Conservation (phyloP, 2,329 filamentous ascomycete genomes). For the Aspergillus versicolor region DNA sequence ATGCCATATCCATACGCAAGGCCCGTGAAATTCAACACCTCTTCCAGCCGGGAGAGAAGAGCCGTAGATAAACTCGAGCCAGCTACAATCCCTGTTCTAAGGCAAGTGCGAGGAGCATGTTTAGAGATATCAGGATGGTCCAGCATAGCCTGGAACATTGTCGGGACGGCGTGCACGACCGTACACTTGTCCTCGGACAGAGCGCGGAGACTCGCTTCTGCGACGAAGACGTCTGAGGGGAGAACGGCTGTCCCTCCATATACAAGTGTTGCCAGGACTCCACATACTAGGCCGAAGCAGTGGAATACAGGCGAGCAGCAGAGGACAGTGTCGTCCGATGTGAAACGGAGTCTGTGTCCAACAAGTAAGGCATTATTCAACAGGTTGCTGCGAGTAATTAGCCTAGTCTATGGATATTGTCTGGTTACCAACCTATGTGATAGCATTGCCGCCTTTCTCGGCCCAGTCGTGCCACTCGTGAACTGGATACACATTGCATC, state of each 20-base stretch:
- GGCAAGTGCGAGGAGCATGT: background rate
- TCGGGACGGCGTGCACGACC: conserved; percentile 70
- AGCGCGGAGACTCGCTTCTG: conserved; percentile 59
- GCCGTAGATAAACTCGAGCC: background rate
- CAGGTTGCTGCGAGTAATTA: conserved; percentile 28
- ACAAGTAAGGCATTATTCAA: conserved; percentile 82
- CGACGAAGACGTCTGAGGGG: conserved; percentile 67
- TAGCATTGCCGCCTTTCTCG: too few relatives aligned
- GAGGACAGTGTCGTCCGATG: conserved; percentile 63
- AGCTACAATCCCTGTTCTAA: conserved; percentile 5
- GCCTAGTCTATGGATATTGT: too few relatives aligned
- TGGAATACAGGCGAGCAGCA: conserved; percentile 72
- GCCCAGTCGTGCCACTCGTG: conserved; percentile 59
- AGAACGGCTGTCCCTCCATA: conserved; percentile 64
- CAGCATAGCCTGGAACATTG: conserved; percentile 68
- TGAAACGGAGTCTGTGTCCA: conserved; percentile 66
- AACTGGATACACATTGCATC: conserved; percentile 50
- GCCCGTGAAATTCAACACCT: background rate
- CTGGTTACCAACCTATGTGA: too few relatives aligned
- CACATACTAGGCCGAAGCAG: conserved; percentile 35
- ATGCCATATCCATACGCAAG: conserved; percentile 7
- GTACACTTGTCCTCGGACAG: conserved; percentile 64
- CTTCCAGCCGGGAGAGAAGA: conserved; percentile 2
- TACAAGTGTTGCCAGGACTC: conserved; percentile 42
- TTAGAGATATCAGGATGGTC: background rate